Percentiles rank a stretch among this genome's conserved stretches.
Evolutionary conservation across 2,329 filamentous ascomycete species (phyloP).

Genomic region (Neospermospora avenae): DNA sequence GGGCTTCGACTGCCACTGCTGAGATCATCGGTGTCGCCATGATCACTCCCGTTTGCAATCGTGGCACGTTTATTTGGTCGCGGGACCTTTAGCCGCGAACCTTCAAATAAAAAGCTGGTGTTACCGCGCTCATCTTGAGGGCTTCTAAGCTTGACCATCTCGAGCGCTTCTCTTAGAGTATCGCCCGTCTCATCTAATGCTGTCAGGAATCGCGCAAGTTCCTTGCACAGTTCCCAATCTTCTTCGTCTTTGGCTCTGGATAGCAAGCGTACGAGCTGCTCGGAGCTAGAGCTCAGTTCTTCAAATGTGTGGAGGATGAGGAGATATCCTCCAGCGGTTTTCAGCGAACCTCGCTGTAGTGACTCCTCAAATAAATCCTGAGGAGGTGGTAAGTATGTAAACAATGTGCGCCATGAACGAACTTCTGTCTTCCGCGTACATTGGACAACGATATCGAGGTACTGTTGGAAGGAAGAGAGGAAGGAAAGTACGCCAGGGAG

Average conservation of each 20-base stretch:
- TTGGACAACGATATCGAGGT: conserved; percentile 92
- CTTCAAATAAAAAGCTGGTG: conserved; percentile 40
- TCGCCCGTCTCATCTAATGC: conserved; percentile 85
- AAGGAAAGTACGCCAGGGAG: conserved; percentile 62
- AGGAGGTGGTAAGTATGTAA: conserved; percentile 84
- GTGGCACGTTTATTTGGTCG: conserved; percentile 10
- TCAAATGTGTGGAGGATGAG: conserved; percentile 85
- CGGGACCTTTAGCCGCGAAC: conserved; percentile 35
- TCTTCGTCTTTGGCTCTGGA: conserved; percentile 76
- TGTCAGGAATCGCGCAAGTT: conserved; percentile 90
- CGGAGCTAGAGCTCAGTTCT: conserved; percentile 64
- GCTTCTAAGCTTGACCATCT: conserved; percentile 51
- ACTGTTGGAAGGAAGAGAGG: conserved; percentile 73
- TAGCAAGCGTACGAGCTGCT: conserved; percentile 78
- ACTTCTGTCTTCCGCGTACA: conserved; percentile 97
- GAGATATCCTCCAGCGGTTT: conserved; percentile 95
- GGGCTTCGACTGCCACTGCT: conserved; percentile 28
- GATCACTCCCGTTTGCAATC: conserved; percentile 35
- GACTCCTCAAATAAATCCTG: conserved; percentile 93
- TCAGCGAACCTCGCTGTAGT: conserved; percentile 76
- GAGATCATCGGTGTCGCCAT: conserved; percentile 34
- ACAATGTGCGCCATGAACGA: conserved; percentile 90
- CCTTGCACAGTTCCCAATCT: conserved; percentile 95
- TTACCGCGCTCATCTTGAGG: conserved; percentile 34
- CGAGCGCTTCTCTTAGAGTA: conserved; percentile 70